phyloP scores from a whole-genome alignment of 805 yeast genomes.

The Grigorovia humatica region DNA sequence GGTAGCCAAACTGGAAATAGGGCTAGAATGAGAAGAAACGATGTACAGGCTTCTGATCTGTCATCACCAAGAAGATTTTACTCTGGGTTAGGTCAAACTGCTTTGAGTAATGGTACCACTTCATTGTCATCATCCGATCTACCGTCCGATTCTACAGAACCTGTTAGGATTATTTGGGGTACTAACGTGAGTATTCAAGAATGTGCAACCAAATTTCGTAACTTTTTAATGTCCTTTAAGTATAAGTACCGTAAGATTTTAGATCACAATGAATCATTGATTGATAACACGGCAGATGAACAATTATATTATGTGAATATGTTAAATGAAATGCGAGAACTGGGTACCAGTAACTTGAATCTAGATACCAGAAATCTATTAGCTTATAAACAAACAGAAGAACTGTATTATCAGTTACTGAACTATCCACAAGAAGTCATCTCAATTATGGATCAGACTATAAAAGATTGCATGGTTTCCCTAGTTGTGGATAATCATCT shows the following conservation, averaged over 20 bases:
- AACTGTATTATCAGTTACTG: constrained; percentile 73
- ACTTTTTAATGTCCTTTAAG: constrained; percentile 77
- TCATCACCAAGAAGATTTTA: constrained; percentile 60
- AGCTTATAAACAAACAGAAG: constrained; percentile 64
- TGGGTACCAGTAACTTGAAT: constrained; percentile 75
- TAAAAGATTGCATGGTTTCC: constrained; percentile 80
- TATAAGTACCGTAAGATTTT: constrained; percentile 53
- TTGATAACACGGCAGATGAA: constrained; percentile 50
- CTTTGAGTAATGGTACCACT: not conserved
- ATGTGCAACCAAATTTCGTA: constrained; percentile 67
- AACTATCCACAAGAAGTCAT: constrained; percentile 95
- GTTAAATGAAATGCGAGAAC: constrained; percentile 60
- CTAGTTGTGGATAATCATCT: constrained; percentile 46
- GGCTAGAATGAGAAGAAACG: constrained; percentile 60
- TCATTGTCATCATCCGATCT: constrained; percentile 23
- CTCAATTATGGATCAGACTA: constrained; percentile 95
- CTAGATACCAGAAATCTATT: constrained; percentile 73
- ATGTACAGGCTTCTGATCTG: constrained; percentile 61
- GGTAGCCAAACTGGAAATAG: constrained; percentile 34
- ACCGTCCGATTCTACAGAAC: constrained; percentile 45
- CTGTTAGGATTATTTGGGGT: constrained; percentile 94
- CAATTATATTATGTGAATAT: constrained; percentile 63
- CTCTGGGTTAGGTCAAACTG: constrained; percentile 16
- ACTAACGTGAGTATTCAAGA: constrained; percentile 91
- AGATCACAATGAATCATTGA: constrained; percentile 28